These are phyloP conservation scores for Pichia sp. DNA, from an alignment of 1,139 yeast species.

Conservation along the genomic window DNA sequence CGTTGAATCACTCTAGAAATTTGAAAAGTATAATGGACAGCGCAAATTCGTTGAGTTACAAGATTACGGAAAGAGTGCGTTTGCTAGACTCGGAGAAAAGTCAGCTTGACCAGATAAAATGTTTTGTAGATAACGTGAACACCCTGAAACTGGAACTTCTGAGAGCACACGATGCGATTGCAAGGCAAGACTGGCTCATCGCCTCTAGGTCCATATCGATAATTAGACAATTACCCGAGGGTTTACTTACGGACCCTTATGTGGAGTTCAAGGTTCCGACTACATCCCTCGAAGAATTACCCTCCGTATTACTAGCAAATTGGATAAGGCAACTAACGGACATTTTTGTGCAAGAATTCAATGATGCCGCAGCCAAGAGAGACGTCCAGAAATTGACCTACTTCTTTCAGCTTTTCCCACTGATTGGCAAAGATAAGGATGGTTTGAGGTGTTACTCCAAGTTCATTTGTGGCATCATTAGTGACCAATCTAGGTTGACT, in stretches of 20 bases:
- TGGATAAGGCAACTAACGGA: conserved; percentile 59
- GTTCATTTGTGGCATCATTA: conserved; percentile 80
- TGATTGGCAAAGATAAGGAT: conserved; percentile 63
- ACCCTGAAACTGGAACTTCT: conserved; percentile 58
- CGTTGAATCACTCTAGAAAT: conserved; percentile 38
- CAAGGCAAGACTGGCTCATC: conserved; percentile 61
- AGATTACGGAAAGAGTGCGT: conserved; percentile 65
- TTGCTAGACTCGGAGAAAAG: conserved; percentile 67
- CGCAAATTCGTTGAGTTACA: conserved; percentile 63
- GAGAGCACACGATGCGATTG: conserved; percentile 66
- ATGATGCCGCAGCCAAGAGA: conserved; percentile 59
- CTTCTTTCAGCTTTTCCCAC: conserved; percentile 82
- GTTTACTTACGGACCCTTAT: conserved; percentile 57
- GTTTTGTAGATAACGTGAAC: conserved; percentile 64
- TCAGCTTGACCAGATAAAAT: conserved; percentile 59
- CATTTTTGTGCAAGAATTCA: conserved; percentile 60
- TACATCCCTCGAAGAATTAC: conserved; percentile 80
- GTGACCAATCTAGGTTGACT: conserved; percentile 67
- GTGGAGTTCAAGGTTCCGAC: conserved; percentile 88
- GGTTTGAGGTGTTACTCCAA: conserved; percentile 81
- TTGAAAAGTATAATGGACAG: conserved; percentile 49
- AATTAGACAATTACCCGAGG: conserved; percentile 50
- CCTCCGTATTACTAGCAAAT: conserved; percentile 49
- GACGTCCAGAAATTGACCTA: conserved; percentile 70
- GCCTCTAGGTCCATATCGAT: conserved; percentile 64